These are phyloP conservation scores for Eragrostis tef DNA, from an alignment of 202 grass and related monocot genomes.

Conservation along the genomic window DNA sequence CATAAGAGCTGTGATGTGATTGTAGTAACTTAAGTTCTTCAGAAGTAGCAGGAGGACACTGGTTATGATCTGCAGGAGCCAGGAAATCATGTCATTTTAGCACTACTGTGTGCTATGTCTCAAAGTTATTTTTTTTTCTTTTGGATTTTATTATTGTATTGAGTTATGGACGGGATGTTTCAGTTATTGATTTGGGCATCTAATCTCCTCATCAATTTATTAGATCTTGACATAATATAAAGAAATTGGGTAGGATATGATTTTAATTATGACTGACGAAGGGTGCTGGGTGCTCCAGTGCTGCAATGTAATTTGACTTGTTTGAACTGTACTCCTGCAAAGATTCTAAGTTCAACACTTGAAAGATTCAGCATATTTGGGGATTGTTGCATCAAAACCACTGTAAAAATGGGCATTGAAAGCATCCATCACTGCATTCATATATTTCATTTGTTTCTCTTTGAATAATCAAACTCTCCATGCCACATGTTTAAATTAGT, in stretches of 20 bases:
- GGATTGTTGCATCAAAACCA: not conserved
- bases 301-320: conserved; percentile 33
- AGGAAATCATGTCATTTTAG: conserved; percentile 15
- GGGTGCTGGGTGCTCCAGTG: conserved; percentile 18
- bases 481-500: conserved; percentile 1
- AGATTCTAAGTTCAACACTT: conserved; percentile 36
- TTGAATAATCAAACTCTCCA: conserved; percentile 7
- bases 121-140: conserved; percentile 15
- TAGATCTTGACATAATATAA: conserved; percentile 20
- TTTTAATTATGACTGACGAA: conserved; percentile 16
- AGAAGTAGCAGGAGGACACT: not conserved
- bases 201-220: not conserved
- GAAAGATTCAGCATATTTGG: not conserved
- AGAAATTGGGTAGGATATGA: conserved; percentile 10
- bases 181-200: conserved; percentile 17
- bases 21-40: not conserved
- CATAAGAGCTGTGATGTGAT: not conserved
- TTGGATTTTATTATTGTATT: not conserved
- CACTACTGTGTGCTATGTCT: no score
- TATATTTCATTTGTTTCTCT: conserved; percentile 6
- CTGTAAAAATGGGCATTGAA: not conserved
- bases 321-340: conserved; percentile 27
- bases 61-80: conserved; percentile 2
- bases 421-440: not conserved
- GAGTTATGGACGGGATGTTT: not conserved